Evolutionary conservation across 2,329 filamentous ascomycete genomes (phyloP).

Genomic region (Teratosphaeria destructans): DNA sequence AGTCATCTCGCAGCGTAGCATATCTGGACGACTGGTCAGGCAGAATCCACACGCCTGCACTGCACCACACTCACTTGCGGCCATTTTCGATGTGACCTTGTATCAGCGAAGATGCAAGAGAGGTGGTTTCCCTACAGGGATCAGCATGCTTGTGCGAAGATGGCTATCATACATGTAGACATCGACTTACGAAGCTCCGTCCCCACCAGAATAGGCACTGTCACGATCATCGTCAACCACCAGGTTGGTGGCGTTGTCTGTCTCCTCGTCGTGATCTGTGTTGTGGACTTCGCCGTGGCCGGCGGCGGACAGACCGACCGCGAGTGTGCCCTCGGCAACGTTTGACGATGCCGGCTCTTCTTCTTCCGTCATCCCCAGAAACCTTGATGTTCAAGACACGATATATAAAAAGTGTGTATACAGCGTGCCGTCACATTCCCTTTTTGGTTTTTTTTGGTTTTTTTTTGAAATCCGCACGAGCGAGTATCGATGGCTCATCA

Average conservation of each 20-base stretch:
- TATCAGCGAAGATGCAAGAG: conserved; percentile 6
- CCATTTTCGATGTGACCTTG: conserved; percentile 11
- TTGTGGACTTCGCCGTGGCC: background rate
- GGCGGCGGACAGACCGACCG: too few species aligned
- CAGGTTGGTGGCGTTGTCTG: background rate
- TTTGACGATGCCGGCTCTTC: background rate
- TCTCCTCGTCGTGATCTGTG: background rate
- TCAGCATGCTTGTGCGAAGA: background rate
- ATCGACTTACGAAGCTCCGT: conserved; percentile 4
- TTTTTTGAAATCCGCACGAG: too few species aligned
- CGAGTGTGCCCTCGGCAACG: background rate
- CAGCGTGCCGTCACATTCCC: background rate
- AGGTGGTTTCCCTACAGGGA: conserved; percentile 5
- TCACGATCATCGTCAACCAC: conserved; percentile 1
- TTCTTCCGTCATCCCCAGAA: background rate
- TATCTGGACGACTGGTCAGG: conserved; percentile 1
- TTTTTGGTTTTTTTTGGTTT: too few species aligned
- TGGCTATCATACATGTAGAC: too few species aligned
- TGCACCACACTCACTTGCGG: conserved; percentile 4
- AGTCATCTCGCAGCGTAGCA: conserved; percentile 8
- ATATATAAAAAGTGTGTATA: background rate
- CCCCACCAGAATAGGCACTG: conserved; percentile 7
- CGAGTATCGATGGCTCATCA: too few species aligned
- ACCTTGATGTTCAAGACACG: background rate
- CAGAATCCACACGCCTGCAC: background rate